A percentile compares a stretch with the other conserved stretches of the same genome.
Conservation (phyloP, 352 stramenopile species). For the Phytopythium helicoides region DNA sequence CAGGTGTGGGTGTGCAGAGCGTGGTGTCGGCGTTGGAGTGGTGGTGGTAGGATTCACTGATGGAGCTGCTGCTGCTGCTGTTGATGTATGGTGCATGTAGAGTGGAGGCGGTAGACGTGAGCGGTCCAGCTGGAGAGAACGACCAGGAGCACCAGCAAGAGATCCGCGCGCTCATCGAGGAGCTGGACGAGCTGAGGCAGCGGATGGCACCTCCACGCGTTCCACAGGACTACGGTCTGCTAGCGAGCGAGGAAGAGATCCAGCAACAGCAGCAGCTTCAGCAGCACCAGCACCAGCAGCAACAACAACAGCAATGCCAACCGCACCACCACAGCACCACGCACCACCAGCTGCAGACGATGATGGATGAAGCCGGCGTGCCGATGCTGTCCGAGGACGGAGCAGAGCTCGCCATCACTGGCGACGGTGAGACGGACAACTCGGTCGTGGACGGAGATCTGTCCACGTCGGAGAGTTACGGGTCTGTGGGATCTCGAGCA, state of each 20-base stretch:
- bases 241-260: not conserved
- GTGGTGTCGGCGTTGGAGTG: not conserved
- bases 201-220: slow-evolving; percentile 7
- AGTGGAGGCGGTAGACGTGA: slow-evolving; percentile 14
- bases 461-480: slow-evolving; percentile 28
- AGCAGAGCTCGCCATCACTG: slow-evolving; percentile 24
- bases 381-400: slow-evolving; percentile 16
- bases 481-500: slow-evolving; percentile 11
- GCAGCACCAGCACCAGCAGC: not conserved
- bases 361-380: slow-evolving; percentile 17
- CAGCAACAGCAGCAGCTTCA: not conserved
- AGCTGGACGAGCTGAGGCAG: slow-evolving; percentile 54
- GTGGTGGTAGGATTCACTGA: no score
- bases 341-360: no score
- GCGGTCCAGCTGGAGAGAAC: slow-evolving; percentile 10
- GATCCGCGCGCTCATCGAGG: slow-evolving; percentile 50
- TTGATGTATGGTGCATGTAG: not conserved
- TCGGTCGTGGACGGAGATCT: slow-evolving; percentile 23
- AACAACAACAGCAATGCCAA: slow-evolving; percentile 16
- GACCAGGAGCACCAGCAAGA: slow-evolving; percentile 43
- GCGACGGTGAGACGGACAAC: slow-evolving; percentile 18
- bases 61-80: no score
- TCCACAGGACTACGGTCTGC: slow-evolving; percentile 18
- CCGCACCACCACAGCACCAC: no score
- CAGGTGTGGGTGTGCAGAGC: slow-evolving; percentile 11